Evolutionary conservation across 2,329 filamentous ascomycete genomes (phyloP), one percentile per base, ranked within the genome.

Genomic region (Neoascochyta sp.): DNA sequence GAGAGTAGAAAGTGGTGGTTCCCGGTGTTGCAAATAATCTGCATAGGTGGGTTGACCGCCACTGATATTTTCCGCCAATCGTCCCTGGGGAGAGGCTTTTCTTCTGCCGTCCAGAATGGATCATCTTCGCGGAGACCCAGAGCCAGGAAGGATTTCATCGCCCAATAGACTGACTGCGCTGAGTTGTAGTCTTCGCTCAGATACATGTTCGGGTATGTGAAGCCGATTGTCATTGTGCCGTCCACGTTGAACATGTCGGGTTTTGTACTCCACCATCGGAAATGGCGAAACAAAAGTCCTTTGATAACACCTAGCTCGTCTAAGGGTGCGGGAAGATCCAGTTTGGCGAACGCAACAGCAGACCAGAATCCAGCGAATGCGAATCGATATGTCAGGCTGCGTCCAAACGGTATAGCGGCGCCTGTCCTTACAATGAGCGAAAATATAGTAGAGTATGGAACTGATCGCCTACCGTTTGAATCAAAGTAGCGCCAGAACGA

Each of bases 121-220:
- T 73, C 57, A 0, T 49, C 38, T 2, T 45, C 37, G 0, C 55
- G 37, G 0, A 76, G 33, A 0, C 55, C 60, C 0, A 73, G 48
- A 0, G 62, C 63, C 1, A 74, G 52, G 3, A 76, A 64, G 0
- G 67, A 66, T 34, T 76, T 76, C 13, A 76, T 50, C 6, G 64
- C 67, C 74, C 73, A 76, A 43, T 76, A 77, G 0, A 66, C 60
- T 0, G 72, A 76, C 36, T 76, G 73, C 0, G 73, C 71, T 2
- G 73, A 76, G 44, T 76, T 76, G 49, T 77, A 76, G 39, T 75
- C 69, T 45, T 77, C 74, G 19, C 62, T 60, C 64, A 76, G 65
- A 42, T 69, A 76, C 67, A 74, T 74, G 39, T 76, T 76, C 7
- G 63, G 63, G 20, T 65, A 68, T 1, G 57, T 45, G 28, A 63